These are phyloP conservation scores for Fusarium devonianum DNA, from an alignment of 2,329 filamentous ascomycete species.

Conservation along the genomic window DNA sequence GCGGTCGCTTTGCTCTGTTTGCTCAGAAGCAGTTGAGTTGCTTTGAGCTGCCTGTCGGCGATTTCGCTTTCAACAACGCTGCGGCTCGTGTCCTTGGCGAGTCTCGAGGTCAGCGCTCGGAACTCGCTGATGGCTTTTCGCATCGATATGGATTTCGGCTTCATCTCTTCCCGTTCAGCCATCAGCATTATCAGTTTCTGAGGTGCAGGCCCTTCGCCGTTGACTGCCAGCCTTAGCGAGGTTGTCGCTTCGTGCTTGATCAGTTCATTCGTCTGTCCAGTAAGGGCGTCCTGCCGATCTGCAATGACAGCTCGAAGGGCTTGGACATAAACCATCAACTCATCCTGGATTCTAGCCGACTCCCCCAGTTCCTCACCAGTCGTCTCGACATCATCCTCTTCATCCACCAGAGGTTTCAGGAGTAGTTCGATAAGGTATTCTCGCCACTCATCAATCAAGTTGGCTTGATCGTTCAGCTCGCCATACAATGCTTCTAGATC, in stretches of 20 bases:
- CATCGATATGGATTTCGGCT: slow-evolving; percentile 68
- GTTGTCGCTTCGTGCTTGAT: slow-evolving; percentile 74
- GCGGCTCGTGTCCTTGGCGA: slow-evolving; percentile 47
- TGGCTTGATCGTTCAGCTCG: slow-evolving; percentile 75
- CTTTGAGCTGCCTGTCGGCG: slow-evolving; percentile 67
- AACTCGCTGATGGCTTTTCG: slow-evolving; percentile 74
- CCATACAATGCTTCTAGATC: slow-evolving; percentile 70
- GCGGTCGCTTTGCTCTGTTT: slow-evolving; percentile 59
- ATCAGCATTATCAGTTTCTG: slow-evolving; percentile 64
- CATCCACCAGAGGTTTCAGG: slow-evolving; percentile 78
- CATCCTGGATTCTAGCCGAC: slow-evolving; percentile 86
- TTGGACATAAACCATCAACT: slow-evolving; percentile 86
- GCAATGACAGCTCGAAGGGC: slow-evolving; percentile 77
- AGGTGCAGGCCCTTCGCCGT: slow-evolving; percentile 75
- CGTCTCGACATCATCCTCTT: slow-evolving; percentile 74
- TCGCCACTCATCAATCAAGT: slow-evolving; percentile 77
- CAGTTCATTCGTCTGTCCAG: slow-evolving; percentile 78
- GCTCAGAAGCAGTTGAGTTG: slow-evolving; percentile 61
- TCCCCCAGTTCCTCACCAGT: slow-evolving; percentile 91
- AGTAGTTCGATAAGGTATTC: slow-evolving; percentile 75
- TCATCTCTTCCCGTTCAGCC: slow-evolving; percentile 54
- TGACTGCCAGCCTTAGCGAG: slow-evolving; percentile 66
- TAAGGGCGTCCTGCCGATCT: slow-evolving; percentile 79
- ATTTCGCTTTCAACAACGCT: slow-evolving; percentile 74
- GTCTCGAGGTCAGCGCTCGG: slow-evolving; percentile 69